Conservation (phyloP, 1,284 basidiomycete species). For the Boletus semigastroideus region DNA sequence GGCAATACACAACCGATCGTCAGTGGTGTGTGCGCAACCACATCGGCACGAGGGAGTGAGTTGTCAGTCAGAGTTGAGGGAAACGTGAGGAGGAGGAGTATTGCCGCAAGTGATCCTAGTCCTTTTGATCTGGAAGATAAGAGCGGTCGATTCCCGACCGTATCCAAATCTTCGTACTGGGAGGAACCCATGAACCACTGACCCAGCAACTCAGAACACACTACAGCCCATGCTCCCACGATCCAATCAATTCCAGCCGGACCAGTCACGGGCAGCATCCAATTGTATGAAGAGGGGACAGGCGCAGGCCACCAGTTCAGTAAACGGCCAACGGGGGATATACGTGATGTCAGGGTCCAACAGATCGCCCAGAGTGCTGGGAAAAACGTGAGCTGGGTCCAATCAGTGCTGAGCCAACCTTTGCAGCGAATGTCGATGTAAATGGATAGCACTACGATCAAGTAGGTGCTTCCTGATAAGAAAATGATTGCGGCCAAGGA, state of each 20-base stretch:
- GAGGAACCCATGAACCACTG: conserved; percentile 51
- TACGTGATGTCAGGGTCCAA: conserved; percentile 52
- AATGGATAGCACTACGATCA: conserved; percentile 38
- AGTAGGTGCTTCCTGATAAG: conserved; percentile 42
- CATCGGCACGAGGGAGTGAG: conserved; percentile 45
- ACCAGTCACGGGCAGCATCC: conserved; percentile 59
- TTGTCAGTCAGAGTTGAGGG: conserved; percentile 51
- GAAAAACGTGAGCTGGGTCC: conserved; percentile 54
- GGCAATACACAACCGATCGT: conserved; percentile 67
- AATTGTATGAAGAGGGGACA: conserved; percentile 53
- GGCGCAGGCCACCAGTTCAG: conserved; percentile 62
- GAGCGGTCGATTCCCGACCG: not conserved
- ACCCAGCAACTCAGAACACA: conserved; percentile 53
- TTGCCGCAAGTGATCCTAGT: conserved; percentile 36
- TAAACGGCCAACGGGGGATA: conserved; percentile 67
- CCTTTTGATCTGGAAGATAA: conserved; percentile 25
- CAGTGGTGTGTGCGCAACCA: conserved; percentile 49
- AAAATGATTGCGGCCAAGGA: conserved; percentile 48
- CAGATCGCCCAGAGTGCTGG: conserved; percentile 66
- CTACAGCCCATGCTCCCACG: conserved; percentile 65
- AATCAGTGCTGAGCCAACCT: conserved; percentile 32
- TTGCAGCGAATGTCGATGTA: conserved; percentile 40
- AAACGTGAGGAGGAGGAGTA: conserved; percentile 49
- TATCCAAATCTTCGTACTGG: conserved; percentile 14
- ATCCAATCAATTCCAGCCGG: conserved; percentile 66